Percentiles rank a stretch among this genome's conserved stretches.
Conservation (phyloP, 2,329 filamentous ascomycete species). For the Pseudocercospora eumusae region DNA sequence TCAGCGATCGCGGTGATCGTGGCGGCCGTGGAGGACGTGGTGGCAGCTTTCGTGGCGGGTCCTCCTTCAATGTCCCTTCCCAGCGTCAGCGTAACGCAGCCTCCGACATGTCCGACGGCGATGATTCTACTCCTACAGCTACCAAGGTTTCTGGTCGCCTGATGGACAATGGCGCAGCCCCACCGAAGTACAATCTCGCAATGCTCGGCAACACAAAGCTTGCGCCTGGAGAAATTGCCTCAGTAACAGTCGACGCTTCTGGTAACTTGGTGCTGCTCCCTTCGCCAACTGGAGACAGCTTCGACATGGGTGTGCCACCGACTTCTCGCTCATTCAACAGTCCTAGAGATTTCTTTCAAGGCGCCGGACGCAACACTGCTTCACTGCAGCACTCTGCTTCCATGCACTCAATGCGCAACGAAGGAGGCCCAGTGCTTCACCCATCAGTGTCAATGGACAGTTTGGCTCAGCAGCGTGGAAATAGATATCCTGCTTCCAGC, state of each 20-base stretch:
- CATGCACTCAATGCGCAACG: slow-evolving; percentile 12
- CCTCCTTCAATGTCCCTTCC: slow-evolving; percentile 11
- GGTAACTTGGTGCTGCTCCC: slow-evolving; percentile 9
- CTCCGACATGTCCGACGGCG: slow-evolving; percentile 2
- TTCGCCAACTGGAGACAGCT: slow-evolving; percentile 1
- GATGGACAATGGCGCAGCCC: neutral
- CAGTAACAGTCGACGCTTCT: slow-evolving; percentile 9
- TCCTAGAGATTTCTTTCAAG: neutral
- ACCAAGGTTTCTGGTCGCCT: slow-evolving; percentile 12
- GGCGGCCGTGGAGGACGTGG: slow-evolving; percentile 17
- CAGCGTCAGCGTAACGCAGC: slow-evolving; percentile 2
- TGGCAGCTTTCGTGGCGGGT: slow-evolving; percentile 16
- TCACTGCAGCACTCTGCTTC: slow-evolving; percentile 20
- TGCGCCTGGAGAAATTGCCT: slow-evolving; percentile 1
- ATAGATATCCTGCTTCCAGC: neutral
- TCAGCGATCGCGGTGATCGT: slow-evolving; percentile 18
- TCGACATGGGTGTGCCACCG: neutral
- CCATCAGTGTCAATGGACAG: slow-evolving; percentile 19
- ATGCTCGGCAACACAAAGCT: slow-evolving; percentile 4
- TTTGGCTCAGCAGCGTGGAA: slow-evolving; percentile 6
- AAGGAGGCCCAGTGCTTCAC: slow-evolving; percentile 9
- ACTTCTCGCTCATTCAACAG: slow-evolving; percentile 3
- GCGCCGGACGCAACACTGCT: neutral
- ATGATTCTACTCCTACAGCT: slow-evolving; percentile 19
- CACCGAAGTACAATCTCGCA: slow-evolving; percentile 9